Conservation (phyloP, 176 grass and related monocot species). For the Echinochloa phyllopogon region DNA sequence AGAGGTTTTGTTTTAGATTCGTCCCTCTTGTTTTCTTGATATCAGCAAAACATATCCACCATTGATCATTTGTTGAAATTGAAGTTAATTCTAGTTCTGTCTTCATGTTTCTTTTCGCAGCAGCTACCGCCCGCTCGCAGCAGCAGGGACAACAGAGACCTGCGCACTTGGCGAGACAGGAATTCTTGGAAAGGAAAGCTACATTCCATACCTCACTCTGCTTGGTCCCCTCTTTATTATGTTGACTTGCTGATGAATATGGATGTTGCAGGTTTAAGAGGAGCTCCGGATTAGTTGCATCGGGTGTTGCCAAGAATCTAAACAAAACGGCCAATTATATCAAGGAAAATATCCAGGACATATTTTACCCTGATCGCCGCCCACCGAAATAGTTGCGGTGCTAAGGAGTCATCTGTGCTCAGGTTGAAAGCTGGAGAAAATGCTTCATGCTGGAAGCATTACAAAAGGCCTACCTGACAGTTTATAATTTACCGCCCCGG, state of each 20-base stretch:
- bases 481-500: neutral
- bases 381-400: slow-evolving; percentile 60
- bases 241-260: slow-evolving; percentile 38
- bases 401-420: neutral
- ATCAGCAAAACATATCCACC: slow-evolving; percentile 2
- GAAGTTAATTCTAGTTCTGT: neutral
- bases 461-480: slow-evolving; percentile 2
- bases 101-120: slow-evolving; percentile 34
- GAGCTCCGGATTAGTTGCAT: slow-evolving; percentile 82
- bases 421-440: slow-evolving; percentile 22
- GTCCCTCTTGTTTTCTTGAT: neutral
- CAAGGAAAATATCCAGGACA: slow-evolving; percentile 81
- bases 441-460: neutral
- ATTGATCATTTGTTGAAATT: neutral
- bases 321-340: slow-evolving; percentile 65
- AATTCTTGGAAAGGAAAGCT: slow-evolving; percentile 69
- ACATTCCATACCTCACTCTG: slow-evolving; percentile 29
- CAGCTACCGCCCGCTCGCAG: slow-evolving; percentile 34
- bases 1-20: slow-evolving; percentile 1
- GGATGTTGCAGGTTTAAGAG: slow-evolving; percentile 70
- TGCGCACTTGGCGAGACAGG: slow-evolving; percentile 44
- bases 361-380: slow-evolving; percentile 73
- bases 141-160: slow-evolving; percentile 51
- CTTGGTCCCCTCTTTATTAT: neutral
- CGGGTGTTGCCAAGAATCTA: slow-evolving; percentile 79